These are phyloP conservation scores for Pyrenophora graminea DNA, from an alignment of 2,329 filamentous ascomycete genomes.

Conservation along the genomic window DNA sequence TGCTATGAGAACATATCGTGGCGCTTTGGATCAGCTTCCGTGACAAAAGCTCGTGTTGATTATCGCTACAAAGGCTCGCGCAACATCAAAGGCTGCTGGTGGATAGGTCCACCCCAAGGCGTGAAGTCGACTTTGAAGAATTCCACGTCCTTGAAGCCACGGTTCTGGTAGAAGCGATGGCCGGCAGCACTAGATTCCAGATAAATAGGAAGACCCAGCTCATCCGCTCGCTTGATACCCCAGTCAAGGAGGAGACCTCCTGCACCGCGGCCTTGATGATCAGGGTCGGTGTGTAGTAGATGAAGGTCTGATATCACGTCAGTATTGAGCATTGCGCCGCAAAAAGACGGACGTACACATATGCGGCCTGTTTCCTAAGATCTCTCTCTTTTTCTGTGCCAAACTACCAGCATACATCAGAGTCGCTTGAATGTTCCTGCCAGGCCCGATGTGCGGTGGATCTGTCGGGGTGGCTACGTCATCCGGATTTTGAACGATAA, in stretches of 20 bases:
- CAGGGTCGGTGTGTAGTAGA: conserved; percentile 34
- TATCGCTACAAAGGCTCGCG: neutral
- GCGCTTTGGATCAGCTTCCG: too few relatives aligned
- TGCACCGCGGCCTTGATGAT: conserved; percentile 30
- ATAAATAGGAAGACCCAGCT: conserved; percentile 29
- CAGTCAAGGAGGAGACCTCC: conserved; percentile 28
- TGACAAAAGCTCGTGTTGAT: too few relatives aligned
- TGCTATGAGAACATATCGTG: too few relatives aligned
- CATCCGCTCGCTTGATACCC: conserved; percentile 29
- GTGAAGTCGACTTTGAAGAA: conserved; percentile 22
- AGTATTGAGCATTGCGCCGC: neutral
- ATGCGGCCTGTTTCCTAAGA: conserved; percentile 28
- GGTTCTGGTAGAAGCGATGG: conserved; percentile 30
- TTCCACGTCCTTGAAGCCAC: conserved; percentile 31
- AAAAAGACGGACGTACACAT: conserved; percentile 23
- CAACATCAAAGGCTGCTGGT: conserved; percentile 34
- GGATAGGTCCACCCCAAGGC: conserved; percentile 17
- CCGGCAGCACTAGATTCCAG: conserved; percentile 30
- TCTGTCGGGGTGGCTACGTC: conserved; percentile 13
- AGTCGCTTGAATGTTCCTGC: conserved; percentile 31
- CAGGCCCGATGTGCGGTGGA: conserved; percentile 19
- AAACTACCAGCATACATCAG: conserved; percentile 28
- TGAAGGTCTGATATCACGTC: conserved; percentile 27
- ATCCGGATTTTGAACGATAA: conserved; percentile 29
- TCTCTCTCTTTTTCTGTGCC: conserved; percentile 20